Base-by-base conservation (phyloP, 1,139 yeast genomes). In the Pichia sp. region DNA sequence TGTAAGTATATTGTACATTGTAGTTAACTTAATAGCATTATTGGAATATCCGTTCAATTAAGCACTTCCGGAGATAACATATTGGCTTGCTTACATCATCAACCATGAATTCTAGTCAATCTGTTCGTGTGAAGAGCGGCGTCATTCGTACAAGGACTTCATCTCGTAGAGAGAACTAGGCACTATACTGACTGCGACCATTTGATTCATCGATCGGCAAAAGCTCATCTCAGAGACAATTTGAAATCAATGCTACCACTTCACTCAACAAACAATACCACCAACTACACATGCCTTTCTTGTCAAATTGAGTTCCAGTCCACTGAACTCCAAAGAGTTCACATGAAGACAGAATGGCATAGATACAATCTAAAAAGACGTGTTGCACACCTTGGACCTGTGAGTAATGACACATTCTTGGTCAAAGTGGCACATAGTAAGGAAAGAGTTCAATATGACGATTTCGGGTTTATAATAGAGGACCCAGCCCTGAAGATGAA, bases 261-360 rank as follows among this genome's bases (percentile, higher is more conserved):
- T 11, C 52, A 49, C 24, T 44, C 55, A 14, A 48, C 40, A 6
- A 51, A 48, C 14, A 44, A 43, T 20, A 36, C 33, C 8, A 48
- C 50, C 48, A 42, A 39, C 5, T 77, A 73, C 51, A 87, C 96
- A 5, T 91, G 98, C 60, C 83, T 86, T 54, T 82, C 96, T 24
- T 91, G 98, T 55, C 79, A 77, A 9, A 69, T 88, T 42, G 75
- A 75, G 41, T 91, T 91, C 53, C 74, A 79, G 14, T 67, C 79
- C 14, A 80, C 94, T 6, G 87, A 80, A 39, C 69, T 76, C 45
- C 98, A 91, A 63, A 69, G 97, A 50, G 67, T 71, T 39, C 98
- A 91, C 54, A 91, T 91, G 97, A 86, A 85, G 56, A 79, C 95
- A 1, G 96, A 88, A 44, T 88, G 96, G 96, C 96, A 87, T 54